Percentiles rank a stretch among this genome's conserved stretches.
phyloP scores from a whole-genome alignment of 108 stramenopile species.

The Conticribra weissflogii region DNA sequence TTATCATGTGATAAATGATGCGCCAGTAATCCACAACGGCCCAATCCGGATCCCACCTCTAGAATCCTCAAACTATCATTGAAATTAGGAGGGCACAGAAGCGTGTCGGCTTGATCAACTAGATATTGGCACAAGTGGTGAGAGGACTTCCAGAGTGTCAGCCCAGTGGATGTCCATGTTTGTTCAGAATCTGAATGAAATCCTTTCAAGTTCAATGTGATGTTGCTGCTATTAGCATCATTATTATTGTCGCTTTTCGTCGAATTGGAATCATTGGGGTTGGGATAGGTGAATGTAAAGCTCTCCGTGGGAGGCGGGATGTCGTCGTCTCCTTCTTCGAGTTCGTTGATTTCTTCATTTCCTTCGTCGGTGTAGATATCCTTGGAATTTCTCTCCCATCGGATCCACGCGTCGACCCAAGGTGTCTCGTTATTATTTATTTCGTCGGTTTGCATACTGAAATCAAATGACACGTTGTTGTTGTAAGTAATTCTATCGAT shows the following conservation, averaged over 20 bases:
- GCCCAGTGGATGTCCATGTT: slow-evolving; percentile 67
- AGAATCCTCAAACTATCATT: slow-evolving; percentile 17
- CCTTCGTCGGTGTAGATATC: slow-evolving; percentile 19
- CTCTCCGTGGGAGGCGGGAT: slow-evolving; percentile 30
- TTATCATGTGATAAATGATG: slow-evolving; percentile 29
- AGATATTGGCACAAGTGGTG: slow-evolving; percentile 64
- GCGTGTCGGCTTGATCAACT: slow-evolving; percentile 11
- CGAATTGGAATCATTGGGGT: background rate
- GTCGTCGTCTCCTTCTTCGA: slow-evolving; percentile 52
- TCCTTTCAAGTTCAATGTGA: slow-evolving; percentile 51
- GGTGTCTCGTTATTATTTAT: slow-evolving; percentile 20
- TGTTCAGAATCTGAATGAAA: slow-evolving; percentile 56
- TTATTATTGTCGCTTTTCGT: too few species aligned
- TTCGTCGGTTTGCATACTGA: background rate
- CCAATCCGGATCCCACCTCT: slow-evolving; percentile 31
- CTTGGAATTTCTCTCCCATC: slow-evolving; percentile 47
- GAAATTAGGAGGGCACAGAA: background rate
- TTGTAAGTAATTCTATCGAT: too few species aligned
- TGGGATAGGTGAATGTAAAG: slow-evolving; percentile 18
- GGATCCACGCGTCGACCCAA: slow-evolving; percentile 61
- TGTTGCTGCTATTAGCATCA: slow-evolving; percentile 6
- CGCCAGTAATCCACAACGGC: slow-evolving; percentile 57
- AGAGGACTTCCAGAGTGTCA: slow-evolving; percentile 73
- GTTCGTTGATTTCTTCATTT: slow-evolving; percentile 33
- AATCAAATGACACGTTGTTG: too few species aligned